Conservation (phyloP, 1,139 yeast species). For the Hyphopichia khmerensis region DNA sequence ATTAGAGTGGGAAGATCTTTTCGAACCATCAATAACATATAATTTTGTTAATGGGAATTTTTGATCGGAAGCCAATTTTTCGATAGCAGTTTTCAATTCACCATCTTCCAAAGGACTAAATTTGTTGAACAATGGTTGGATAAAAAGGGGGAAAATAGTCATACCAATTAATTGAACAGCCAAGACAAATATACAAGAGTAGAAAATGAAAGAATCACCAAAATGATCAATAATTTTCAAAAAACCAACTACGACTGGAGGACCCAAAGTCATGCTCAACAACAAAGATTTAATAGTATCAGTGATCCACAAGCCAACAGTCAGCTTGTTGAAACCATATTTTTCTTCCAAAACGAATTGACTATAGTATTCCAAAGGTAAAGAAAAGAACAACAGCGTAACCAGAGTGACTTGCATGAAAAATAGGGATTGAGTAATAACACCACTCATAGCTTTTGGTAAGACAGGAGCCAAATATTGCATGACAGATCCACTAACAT, state of each 20-base stretch:
- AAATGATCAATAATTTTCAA: slow-evolving; percentile 77
- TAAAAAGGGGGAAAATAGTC: slow-evolving; percentile 75
- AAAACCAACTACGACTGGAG: slow-evolving; percentile 72
- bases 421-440: slow-evolving; percentile 65
- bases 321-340: slow-evolving; percentile 89
- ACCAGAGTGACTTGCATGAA: slow-evolving; percentile 44
- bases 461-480: slow-evolving; percentile 27
- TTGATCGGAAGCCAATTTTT: slow-evolving; percentile 69
- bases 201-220: slow-evolving; percentile 78
- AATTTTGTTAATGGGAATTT: slow-evolving; percentile 83
- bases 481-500: slow-evolving; percentile 44
- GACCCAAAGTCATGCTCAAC: slow-evolving; percentile 59
- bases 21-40: slow-evolving; percentile 91
- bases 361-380: slow-evolving; percentile 73
- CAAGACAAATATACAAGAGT: slow-evolving; percentile 71
- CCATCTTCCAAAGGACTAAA: slow-evolving; percentile 90
- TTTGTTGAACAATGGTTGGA: slow-evolving; percentile 90
- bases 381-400: slow-evolving; percentile 36
- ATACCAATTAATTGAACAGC: slow-evolving; percentile 70
- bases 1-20: slow-evolving; percentile 92
- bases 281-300: slow-evolving; percentile 65
- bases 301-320: slow-evolving; percentile 64
- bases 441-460: slow-evolving; percentile 50
- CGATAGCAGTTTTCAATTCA: slow-evolving; percentile 78
- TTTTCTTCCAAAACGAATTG: slow-evolving; percentile 89